phyloP scores from a whole-genome alignment of 78 protist species.

The Chrysochromulina parva region DNA sequence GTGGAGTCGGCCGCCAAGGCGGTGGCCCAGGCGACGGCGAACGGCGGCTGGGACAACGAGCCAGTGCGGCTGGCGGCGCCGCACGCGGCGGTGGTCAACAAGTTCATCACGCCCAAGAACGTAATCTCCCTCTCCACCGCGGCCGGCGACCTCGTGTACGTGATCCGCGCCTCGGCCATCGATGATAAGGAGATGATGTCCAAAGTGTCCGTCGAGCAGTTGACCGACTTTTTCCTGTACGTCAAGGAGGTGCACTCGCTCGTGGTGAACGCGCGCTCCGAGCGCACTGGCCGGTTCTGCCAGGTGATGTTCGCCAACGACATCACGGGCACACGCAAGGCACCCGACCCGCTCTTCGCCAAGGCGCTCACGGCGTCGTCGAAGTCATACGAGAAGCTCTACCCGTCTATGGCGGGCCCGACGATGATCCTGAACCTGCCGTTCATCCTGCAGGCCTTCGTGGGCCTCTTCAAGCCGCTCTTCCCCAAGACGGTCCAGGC shows the following conservation, averaged over 20 bases:
- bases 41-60: constrained; percentile 12
- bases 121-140: background rate
- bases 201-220: background rate
- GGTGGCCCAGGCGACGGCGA: background rate
- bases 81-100: background rate
- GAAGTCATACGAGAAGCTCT: background rate
- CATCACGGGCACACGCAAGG: background rate
- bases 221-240: background rate
- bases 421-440: constrained; percentile 1
- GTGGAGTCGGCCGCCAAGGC: background rate
- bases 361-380: background rate
- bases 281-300: background rate
- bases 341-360: background rate
- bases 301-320: background rate
- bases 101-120: background rate
- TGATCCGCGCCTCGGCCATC: background rate
- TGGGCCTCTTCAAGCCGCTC: background rate
- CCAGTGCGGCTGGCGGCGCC: background rate
- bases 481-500: background rate
- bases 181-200: background rate
- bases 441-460: background rate
- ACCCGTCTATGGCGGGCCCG: background rate
- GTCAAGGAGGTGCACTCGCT: background rate
- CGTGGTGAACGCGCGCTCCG: background rate
- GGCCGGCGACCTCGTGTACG: background rate